Evolutionary conservation across 305 asterid genomes (phyloP), one percentile per base, ranked within the genome.

Genomic region (Plantago lanceolata): DNA sequence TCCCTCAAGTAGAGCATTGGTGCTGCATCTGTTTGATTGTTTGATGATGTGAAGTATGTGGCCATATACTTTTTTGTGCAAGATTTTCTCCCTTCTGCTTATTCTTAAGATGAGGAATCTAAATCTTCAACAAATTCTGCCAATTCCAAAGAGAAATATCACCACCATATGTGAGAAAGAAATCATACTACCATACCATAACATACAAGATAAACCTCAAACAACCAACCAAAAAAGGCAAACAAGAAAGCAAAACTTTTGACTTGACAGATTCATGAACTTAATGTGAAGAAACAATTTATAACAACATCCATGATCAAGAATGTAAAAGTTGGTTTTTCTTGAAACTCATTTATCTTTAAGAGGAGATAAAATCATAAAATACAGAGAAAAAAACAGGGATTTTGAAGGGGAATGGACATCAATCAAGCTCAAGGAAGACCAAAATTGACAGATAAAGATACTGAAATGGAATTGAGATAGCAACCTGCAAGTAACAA

Each of bases 1-100:
- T 81, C 86, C 77, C 88, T 78, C 19, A 72, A 68, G 61, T 89
- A 82, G 70, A 80, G 82, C 78, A 84, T 68, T 31, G 86, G 78
- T 33, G 81, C 74, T 35, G 80, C 59, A 33, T 84, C 86, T 61
- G 83, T 80, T 68, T 79, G 84, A 71, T 77, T 76, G 76, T 77
- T 82, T 58, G 89, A 67, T 73, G 71, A 73, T 1, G 95, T 84
- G 59, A 79, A 75, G 68, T 77, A 85, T 49, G 86, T 71, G 9
- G 85, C 85, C 97, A 88, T 84, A 63, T 62, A 8, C 14, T 24
- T 54, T 2, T 24, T n/a, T 9, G 47, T 15, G 21, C 49, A 29
- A n/a, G 21, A 50, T 43, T 60, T 35, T 26, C 52, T 68, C 56
- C 53, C 66, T 44, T 44, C 71, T 48, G 48, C 24, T 40, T 60